Base-by-base conservation (phyloP, 495 filamentous ascomycete species). In the Podospora sp. region DNA sequence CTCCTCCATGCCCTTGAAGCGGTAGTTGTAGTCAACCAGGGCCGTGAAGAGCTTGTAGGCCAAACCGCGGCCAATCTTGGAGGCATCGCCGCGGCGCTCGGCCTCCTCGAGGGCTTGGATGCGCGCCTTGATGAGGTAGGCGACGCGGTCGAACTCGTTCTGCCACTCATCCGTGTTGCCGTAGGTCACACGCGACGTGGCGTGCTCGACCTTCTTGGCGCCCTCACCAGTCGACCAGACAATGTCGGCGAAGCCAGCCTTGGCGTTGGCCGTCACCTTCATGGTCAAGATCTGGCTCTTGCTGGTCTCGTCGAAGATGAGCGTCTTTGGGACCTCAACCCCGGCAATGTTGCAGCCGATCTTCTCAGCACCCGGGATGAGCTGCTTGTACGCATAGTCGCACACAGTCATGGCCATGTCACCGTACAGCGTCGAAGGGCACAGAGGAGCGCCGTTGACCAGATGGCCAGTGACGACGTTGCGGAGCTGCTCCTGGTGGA, bases 331-430 rank as follows among this genome's bases (percentile, higher is more conserved):
- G 3, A 91, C 88, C 51, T 85, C 79, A 81, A 92, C 87, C 14
- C 89, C 75, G 46, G 83, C 83, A 40, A 90, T 84, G 69, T 91
- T 85, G 68, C 87, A 81, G 6, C 82, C 84, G 40, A 85, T 77
- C n/a, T 82, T 80, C 67, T 84, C 79, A 20, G 75, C 72, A 9
- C 85, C 82, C 0, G 85, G 85, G 35, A 84, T 82, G 60, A 86
- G 75, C 50, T 87, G 80, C 65, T 86, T 83, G 61, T 90, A 85
- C 26, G 88, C 79, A 68, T 91, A 92, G 26, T 92, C 85, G 66
- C 83, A 88, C 50, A 92, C 77, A 0, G 91, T 93, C 66, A 91
- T 84, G 14, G 90, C 90, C 80, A 92, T 91, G 75, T 94, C 91
- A 26, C 87, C 90, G 66, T 92, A 93, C 1, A 93, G 77, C 2